A percentile compares a stretch with the other conserved stretches of the same genome.
Evolutionary conservation across 2,329 filamentous ascomycete species (phyloP).

Genomic region (Alternaria longipes): DNA sequence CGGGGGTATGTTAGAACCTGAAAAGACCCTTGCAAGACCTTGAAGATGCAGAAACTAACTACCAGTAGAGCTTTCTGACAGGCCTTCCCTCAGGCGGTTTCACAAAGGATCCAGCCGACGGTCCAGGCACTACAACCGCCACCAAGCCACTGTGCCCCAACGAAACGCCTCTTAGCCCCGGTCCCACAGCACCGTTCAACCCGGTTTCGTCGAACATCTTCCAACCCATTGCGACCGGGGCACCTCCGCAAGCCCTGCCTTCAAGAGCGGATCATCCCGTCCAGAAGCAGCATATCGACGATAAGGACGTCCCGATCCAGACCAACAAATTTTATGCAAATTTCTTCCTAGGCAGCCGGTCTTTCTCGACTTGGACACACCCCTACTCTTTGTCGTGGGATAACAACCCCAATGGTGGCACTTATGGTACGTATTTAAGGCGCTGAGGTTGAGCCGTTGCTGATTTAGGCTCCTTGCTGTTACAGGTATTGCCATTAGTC

Average conservation of each 20-base stretch:
- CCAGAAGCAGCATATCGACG: constrained; percentile 50
- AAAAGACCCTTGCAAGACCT: neutral
- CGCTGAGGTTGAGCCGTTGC: neutral
- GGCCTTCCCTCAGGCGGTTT: constrained; percentile 43
- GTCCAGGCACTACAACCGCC: constrained; percentile 29
- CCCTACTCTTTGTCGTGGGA: constrained; percentile 62
- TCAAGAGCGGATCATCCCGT: constrained; percentile 54
- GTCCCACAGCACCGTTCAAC: constrained; percentile 28
- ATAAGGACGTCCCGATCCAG: constrained; percentile 60
- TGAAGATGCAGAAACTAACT: constrained; percentile 12
- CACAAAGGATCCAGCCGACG: constrained; percentile 37
- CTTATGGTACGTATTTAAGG: constrained; percentile 67
- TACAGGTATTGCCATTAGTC: constrained; percentile 71
- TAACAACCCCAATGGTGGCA: constrained; percentile 64
- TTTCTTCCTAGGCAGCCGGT: constrained; percentile 79
- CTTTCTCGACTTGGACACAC: constrained; percentile 74
- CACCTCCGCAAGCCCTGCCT: constrained; percentile 51
- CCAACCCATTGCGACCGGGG: constrained; percentile 52
- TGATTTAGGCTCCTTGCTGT: neutral
- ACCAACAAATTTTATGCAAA: constrained; percentile 81
- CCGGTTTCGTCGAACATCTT: constrained; percentile 49
- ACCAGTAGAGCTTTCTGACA: constrained; percentile 40
- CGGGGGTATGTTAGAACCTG: constrained; percentile 35
- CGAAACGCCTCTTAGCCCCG: constrained; percentile 41
- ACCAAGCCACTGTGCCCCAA: constrained; percentile 37